Base-by-base conservation (phyloP, 306 rosid genomes). In the Corylus americana region DNA sequence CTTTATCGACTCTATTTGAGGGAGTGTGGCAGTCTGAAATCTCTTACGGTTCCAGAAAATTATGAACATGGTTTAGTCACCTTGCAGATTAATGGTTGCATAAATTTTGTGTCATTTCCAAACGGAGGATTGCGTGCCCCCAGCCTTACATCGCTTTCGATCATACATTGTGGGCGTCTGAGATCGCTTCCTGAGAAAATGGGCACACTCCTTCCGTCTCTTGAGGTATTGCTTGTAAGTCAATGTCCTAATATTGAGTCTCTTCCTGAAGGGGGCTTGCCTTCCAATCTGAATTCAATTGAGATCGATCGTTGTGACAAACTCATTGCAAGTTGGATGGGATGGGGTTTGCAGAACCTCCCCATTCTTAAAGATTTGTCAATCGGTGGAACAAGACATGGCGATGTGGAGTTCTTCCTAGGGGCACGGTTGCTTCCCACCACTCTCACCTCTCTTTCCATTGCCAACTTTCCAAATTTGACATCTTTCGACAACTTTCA, bases 381-480 rank as follows among this genome's bases (percentile, higher is more conserved):
- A 8, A 48, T 48, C 13, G 14, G 3, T 2, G 13, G 51, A 12
- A 10, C 25, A 22, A 22, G 25, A 48, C 1, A 1, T 48, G 51
- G 11, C 10, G 51, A 48, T 10, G 3, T 1, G 14, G 51, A 48
- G 51, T 48, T 14, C 14, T 9, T 9, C 13, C 51, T 13, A 48
- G 51, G 10, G 14, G 13, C 51, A 0, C 14, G 10, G 51, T 48
- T 48, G 11, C 51, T 48, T 0, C 51, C 51, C 51, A 48, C 11
- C 51, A 0, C 1, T 22, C 14, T 77, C 25, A 22, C 25, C 0
- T 0, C 0, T 77, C 1, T 0, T 0, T 17, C 0, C 25, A 22
- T 22, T 22, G 25, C 25, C 25, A 0, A 17, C 18, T 4, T 10
- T 9, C 48, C 31, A 22, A 6, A 44, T n/a, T 44, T 48, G 53